Evolutionary conservation across 2,329 filamentous ascomycete species (phyloP), one percentile per base, ranked within the genome.

Genomic region (Sphaerulina musiva): DNA sequence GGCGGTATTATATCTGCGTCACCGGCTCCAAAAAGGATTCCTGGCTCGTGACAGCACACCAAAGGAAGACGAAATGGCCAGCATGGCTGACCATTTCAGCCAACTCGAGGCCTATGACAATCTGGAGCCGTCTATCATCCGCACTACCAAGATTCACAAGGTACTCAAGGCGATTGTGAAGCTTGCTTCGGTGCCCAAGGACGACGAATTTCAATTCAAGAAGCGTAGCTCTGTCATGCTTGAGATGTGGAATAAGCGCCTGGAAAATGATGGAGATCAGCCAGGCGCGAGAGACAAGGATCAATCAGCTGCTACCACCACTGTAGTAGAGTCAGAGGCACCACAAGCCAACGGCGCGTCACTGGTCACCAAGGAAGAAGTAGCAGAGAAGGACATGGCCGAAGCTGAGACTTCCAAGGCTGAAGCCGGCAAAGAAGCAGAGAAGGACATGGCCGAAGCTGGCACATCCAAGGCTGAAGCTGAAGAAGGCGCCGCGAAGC

Each of bases 111-210:
- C 78, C 6, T 85, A 83, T 78, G 70, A 82, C 1, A 87, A 95
- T 60, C 81, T 97, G 4, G 92, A 97, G 69, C 89, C 87, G 31
- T 83, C 84, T 61, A 93, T 96, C 64, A 95, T 97, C 66, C 84
- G 88, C 59, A 78, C 76, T 11, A 98, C 93, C 58, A 98, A 97
- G 79, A 96, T 98, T 73, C 92, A 97, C 82, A 98, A 98, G 76
- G 92, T 98, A 9, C 80, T 98, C 54, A 95, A 95, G 76, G 90
- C 86, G 4, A 93, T 98, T 62, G 77, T 96, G 65, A 96, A 95
- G 76, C 78, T 98, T 7, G 80, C 85, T 42, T 79, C 79, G 3
- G 95, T 98, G 62, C 91, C 91, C 4, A 85, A 85, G 57, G 93
- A 98, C 61, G 87, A 91, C 36, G 87, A 95, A 62, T 95, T 86